Evolutionary conservation across 805 yeast species (phyloP).

Genomic region (Saccharomycopsis sp.): DNA sequence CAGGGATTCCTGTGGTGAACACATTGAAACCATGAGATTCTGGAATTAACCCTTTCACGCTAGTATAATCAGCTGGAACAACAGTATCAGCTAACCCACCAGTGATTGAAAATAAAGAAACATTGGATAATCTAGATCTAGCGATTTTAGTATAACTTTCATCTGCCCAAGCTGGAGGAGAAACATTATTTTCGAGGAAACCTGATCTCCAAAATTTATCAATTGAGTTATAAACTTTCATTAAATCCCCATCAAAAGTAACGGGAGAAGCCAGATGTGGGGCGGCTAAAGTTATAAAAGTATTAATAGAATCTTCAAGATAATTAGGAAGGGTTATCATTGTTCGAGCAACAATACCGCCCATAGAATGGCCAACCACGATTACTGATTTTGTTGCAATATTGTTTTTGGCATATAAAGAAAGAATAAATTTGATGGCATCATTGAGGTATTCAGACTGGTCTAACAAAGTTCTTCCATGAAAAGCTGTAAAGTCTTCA

Average conservation of each 20-base stretch:
- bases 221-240: slow-evolving; percentile 60
- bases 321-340: slow-evolving; percentile 77
- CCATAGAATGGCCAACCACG: slow-evolving; percentile 90
- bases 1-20: slow-evolving; percentile 77
- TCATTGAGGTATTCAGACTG: slow-evolving; percentile 91
- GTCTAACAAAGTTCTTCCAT: slow-evolving; percentile 85
- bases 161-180: slow-evolving; percentile 2
- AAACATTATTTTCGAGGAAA: slow-evolving; percentile 25
- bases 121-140: slow-evolving; percentile 36
- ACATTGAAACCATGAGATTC: slow-evolving; percentile 69
- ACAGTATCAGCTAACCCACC: slow-evolving; percentile 77
- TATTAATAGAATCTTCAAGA: slow-evolving; percentile 58
- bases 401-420: slow-evolving; percentile 37
- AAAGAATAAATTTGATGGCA: slow-evolving; percentile 67
- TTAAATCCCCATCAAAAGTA: slow-evolving; percentile 83
- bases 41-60: slow-evolving; percentile 63
- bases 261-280: slow-evolving; percentile 92
- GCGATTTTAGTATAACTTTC: slow-evolving; percentile 26
- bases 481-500: slow-evolving; percentile 93
- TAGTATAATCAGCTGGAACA: slow-evolving; percentile 85
- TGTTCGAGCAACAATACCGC: slow-evolving; percentile 87
- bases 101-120: slow-evolving; percentile 74
- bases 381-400: slow-evolving; percentile 57
- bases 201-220: slow-evolving; percentile 77
- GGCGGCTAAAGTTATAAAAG: slow-evolving; percentile 76